These are phyloP conservation scores for Coemansia sp. DNA, from an alignment of 192 early-diverging fungal species.

Conservation along the genomic window DNA sequence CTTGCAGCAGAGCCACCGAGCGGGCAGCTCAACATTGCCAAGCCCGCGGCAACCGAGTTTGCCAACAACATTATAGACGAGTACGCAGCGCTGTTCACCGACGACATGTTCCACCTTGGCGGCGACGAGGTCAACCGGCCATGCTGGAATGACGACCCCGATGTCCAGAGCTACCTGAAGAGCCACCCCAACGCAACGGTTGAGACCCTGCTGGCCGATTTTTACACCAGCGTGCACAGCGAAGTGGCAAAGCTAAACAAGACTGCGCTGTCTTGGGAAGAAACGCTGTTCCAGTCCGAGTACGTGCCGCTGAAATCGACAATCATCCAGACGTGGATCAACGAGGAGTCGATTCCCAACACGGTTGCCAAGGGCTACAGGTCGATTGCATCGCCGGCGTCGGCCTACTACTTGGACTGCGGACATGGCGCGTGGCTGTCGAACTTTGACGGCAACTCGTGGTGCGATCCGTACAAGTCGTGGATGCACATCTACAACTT, in stretches of 20 bases:
- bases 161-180: slow-evolving; percentile 43
- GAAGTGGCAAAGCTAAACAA: slow-evolving; percentile 54
- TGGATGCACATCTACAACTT: slow-evolving; percentile 73
- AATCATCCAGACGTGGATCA: slow-evolving; percentile 72
- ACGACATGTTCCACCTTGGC: slow-evolving; percentile 73
- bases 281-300: slow-evolving; percentile 62
- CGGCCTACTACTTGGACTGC: slow-evolving; percentile 75
- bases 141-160: slow-evolving; percentile 64
- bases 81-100: slow-evolving; percentile 64
- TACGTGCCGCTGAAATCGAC: slow-evolving; percentile 61
- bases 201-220: slow-evolving; percentile 47
- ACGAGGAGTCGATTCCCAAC: slow-evolving; percentile 58
- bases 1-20: slow-evolving; percentile 74
- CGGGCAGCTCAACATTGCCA: slow-evolving; percentile 78
- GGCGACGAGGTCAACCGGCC: slow-evolving; percentile 73
- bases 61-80: slow-evolving; percentile 66
- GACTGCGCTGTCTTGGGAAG: slow-evolving; percentile 78
- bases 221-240: slow-evolving; percentile 57
- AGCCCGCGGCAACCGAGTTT: slow-evolving; percentile 63
- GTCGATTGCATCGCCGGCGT: slow-evolving; percentile 60
- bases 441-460: slow-evolving; percentile 64
- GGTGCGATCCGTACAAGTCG: slow-evolving; percentile 75
- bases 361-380: slow-evolving; percentile 64
- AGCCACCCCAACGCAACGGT: slow-evolving; percentile 35
- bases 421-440: slow-evolving; percentile 73